Evolutionary conservation across 768 basidiomycete species (phyloP).

Genomic region (Hysterangium stoloniferum): DNA sequence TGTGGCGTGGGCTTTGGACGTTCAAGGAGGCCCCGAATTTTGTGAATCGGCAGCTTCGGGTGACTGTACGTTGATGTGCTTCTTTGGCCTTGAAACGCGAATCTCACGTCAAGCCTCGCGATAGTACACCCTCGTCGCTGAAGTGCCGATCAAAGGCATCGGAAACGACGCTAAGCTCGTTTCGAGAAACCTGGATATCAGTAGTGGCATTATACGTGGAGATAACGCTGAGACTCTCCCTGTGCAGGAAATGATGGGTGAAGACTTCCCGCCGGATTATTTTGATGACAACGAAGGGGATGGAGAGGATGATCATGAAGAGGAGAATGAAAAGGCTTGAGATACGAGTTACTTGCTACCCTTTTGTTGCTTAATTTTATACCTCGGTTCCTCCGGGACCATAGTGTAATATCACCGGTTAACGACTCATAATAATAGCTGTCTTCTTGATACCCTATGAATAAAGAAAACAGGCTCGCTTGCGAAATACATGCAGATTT

Average conservation of each 20-base stretch:
- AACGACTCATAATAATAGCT: too few species aligned
- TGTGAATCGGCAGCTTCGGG: not conserved
- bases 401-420: too few species aligned
- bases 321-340: too few species aligned
- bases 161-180: constrained; percentile 6
- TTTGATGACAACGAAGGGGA: not conserved
- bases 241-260: not conserved
- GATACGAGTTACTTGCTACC: too few species aligned
- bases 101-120: not conserved
- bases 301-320: not conserved
- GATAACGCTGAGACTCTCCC: not conserved
- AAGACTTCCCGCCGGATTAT: not conserved
- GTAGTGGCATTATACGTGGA: not conserved
- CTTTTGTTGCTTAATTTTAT: too few species aligned
- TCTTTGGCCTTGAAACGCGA: not conserved
- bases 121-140: constrained; percentile 3
- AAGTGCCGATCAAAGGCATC: constrained; percentile 6
- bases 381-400: too few species aligned
- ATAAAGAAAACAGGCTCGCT: too few species aligned
- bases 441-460: too few species aligned
- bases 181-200: not conserved
- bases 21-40: constrained; percentile 9
- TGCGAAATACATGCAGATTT: too few species aligned
- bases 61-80: not conserved
- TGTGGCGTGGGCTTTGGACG: constrained; percentile 1